These are phyloP conservation scores for Glebionis coronaria DNA, from an alignment of 129 eudicot species.

Conservation along the genomic window DNA sequence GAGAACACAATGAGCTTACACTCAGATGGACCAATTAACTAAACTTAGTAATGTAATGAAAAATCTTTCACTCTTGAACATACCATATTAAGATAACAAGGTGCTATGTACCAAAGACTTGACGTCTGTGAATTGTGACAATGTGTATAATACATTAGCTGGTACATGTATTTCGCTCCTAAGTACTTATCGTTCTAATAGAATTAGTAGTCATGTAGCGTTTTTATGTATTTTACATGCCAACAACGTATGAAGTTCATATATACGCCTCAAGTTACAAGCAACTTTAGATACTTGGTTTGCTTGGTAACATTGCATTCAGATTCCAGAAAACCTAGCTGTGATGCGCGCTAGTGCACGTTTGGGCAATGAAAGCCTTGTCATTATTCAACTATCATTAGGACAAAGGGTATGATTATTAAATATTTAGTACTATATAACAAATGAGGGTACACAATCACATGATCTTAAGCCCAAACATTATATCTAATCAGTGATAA, in stretches of 20 bases:
- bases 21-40: background rate
- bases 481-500: background rate
- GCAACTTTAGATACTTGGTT: background rate
- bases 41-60: background rate
- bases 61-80: background rate
- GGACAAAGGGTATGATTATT: background rate
- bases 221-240: background rate
- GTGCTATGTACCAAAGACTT: background rate
- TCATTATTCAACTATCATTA: background rate
- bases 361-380: background rate
- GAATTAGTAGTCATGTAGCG: background rate
- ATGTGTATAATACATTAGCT: background rate
- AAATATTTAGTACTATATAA: no score
- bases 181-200: background rate
- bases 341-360: background rate
- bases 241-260: background rate
- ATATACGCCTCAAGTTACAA: background rate
- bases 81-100: background rate
- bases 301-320: background rate
- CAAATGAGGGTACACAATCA: no score
- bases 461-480: no score
- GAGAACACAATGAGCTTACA: background rate
- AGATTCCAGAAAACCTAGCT: background rate
- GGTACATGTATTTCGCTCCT: background rate
- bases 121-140: background rate